phyloP scores from a whole-genome alignment of 257 asterid genomes.

The Solanum chmielewskii region DNA sequence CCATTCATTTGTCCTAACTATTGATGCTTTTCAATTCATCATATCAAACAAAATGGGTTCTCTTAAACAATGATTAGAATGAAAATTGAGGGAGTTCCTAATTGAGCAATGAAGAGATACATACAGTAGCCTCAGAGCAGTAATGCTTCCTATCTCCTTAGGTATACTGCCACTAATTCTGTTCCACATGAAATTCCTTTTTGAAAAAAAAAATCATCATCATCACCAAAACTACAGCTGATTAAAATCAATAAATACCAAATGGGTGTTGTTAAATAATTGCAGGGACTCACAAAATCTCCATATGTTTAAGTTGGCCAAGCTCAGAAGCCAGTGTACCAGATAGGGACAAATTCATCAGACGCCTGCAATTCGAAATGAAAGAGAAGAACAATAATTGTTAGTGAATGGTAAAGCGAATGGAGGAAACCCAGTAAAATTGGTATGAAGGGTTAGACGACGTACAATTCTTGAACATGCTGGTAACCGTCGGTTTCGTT shows the following conservation, averaged over 20 bases:
- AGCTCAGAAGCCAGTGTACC: conserved; percentile 78
- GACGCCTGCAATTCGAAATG: conserved; percentile 32
- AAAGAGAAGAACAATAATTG: neutral
- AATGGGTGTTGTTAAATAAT: neutral
- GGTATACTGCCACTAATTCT: conserved; percentile 69
- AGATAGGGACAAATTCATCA: conserved; percentile 40
- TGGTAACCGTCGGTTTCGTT: conserved; percentile 43
- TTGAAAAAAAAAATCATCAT: neutral
- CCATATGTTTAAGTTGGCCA: conserved; percentile 56
- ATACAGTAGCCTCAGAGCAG: conserved; percentile 58
- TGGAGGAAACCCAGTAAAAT: neutral
- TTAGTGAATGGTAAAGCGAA: neutral
- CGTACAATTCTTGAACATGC: conserved; percentile 81
- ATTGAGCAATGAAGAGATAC: conserved; percentile 8
- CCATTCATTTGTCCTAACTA: neutral
- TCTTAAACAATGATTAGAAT: neutral
- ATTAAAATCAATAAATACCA: neutral
- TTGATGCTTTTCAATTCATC: neutral
- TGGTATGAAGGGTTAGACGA: neutral
- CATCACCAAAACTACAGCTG: neutral
- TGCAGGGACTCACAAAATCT: conserved; percentile 47
- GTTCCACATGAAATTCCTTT: conserved; percentile 97
- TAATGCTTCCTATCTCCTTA: conserved; percentile 76
- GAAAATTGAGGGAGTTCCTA: neutral
- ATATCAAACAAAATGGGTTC: neutral